Evolutionary conservation across 805 yeast species (phyloP), one percentile per base, ranked within the genome.

Genomic region (Kluyveromyces starmeri): DNA sequence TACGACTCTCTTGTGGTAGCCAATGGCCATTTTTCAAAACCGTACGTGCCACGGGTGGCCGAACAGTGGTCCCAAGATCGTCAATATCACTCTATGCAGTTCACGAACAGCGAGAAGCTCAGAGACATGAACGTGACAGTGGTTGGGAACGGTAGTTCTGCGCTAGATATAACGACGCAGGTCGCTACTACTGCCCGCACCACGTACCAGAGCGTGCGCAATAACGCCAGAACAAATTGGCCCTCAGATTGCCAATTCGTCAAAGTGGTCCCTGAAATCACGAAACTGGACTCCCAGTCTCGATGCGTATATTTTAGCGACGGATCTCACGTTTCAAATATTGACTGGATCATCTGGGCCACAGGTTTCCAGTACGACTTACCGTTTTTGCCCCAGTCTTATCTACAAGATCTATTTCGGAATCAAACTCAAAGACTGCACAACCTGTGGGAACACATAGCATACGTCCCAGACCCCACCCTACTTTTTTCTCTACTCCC

Each of bases 401-500:
- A 46, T 23, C 51, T 40, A 30, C 38, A 45, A 4, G 51, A 55
- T 19, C 14, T 45, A 23, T 35, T 50, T 2, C 19, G 21, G 11
- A 38, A 37, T 7, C 36, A 40, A 4, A 65, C 66, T 32, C n/a
- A 17, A n/a, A 57, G 58, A 27, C 50, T 69, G 10, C 58, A 62
- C 27, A 69, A 73, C 14, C 46, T 77, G 8, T 81, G 75, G 64
- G 68, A 70, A 42, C 89, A 79, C 45, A 59, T 75, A 10, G 59
- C 79, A 30, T 70, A 71, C 44, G 61, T 64, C 18, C 57, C 64
- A 12, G 82, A 80, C 42, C 84, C 86, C 0, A 71, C 82, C 1
- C 47, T 84, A 20, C 75, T 76, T 0, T 65, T 81, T 21, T 66
- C 80, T 22, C 78, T 82, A 1, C 56, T 78, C 11, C 80, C 83